phyloP scores from a whole-genome alignment of 2,329 filamentous ascomycete genomes.

The Gaeumannomyces sp. region DNA sequence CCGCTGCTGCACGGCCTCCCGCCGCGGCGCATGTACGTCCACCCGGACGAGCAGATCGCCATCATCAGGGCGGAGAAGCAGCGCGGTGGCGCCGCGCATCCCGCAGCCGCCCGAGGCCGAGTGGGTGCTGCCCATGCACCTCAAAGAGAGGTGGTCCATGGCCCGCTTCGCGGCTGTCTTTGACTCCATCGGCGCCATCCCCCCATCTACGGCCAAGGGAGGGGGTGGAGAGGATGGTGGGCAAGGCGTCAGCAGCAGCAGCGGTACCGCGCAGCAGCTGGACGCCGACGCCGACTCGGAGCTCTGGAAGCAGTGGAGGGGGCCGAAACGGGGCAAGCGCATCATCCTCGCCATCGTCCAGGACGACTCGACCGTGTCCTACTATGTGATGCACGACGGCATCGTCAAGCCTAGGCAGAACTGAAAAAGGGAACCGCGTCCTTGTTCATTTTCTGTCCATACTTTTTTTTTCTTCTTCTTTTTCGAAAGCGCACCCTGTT shows the following conservation, averaged over 20 bases:
- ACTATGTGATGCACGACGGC: slow-evolving; percentile 82
- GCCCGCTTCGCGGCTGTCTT: slow-evolving; percentile 62
- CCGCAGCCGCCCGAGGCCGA: slow-evolving; percentile 54
- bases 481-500: not conserved
- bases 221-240: slow-evolving; percentile 10
- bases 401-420: slow-evolving; percentile 82
- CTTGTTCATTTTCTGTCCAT: not conserved
- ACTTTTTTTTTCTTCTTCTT: not conserved
- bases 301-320: slow-evolving; percentile 36
- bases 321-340: slow-evolving; percentile 52
- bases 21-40: slow-evolving; percentile 66
- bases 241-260: slow-evolving; percentile 12
- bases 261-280: not conserved
- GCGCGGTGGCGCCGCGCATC: slow-evolving; percentile 37
- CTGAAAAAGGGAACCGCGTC: slow-evolving; percentile 31
- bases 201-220: slow-evolving; percentile 25
- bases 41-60: slow-evolving; percentile 76
- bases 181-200: slow-evolving; percentile 48
- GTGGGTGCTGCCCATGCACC: slow-evolving; percentile 70
- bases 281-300: slow-evolving; percentile 18
- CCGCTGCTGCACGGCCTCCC: slow-evolving; percentile 68
- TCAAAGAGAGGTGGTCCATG: slow-evolving; percentile 68
- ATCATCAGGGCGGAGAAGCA: slow-evolving; percentile 56
- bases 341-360: slow-evolving; percentile 69
- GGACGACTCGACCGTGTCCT: slow-evolving; percentile 76